Base-by-base conservation (phyloP, 2,329 filamentous ascomycete species). In the Trichoderma harzianum region DNA sequence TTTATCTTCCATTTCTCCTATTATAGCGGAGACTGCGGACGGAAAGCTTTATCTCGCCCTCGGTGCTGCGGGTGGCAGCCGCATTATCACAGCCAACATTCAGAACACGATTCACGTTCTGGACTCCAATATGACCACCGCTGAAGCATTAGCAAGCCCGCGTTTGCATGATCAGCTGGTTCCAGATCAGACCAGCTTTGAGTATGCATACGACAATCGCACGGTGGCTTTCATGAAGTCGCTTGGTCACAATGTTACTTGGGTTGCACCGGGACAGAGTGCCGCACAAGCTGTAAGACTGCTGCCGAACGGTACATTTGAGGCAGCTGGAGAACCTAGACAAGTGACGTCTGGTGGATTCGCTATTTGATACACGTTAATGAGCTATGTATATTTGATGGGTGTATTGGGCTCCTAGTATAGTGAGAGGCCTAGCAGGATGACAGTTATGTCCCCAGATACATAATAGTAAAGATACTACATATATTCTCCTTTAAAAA, bases 1-100 rank as follows among this genome's bases (percentile, higher is more conserved):
- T 0, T 84, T 97, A 5, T 94, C 91, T 0, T 93, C 91, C 64
- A 95, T 95, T 73, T 88, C 91, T 0, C 92, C 93, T 0, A 86
- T 90, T 34, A 97, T 98, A 55, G 91, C 92, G 70, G 93, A 95
- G 76, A 86, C 89, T 32, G 82, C 88, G 1, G 90, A 94, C 71
- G 88, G 90, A 0, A 86, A 85, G 2, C 84, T 97, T 0, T 93
- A 91, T 78, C 88, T 95, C 72, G 85, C 91, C 21, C 89, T 92
- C 0, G 94, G 94, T 4, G 89, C 93, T 0, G 94, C 94, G 0
- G 95, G 95, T 1, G 95, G 95, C 0, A 93, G 91, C 55, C 87
- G 93, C 4, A 97, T 97, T 80, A 95, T 94, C 77, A 97, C 93
- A 0, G 84, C 93, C 0, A 95, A 92, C 0, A 86, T 94, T n/a